Base-by-base conservation (phyloP, 305 asterid species). In the Fraxinus baroniana region DNA sequence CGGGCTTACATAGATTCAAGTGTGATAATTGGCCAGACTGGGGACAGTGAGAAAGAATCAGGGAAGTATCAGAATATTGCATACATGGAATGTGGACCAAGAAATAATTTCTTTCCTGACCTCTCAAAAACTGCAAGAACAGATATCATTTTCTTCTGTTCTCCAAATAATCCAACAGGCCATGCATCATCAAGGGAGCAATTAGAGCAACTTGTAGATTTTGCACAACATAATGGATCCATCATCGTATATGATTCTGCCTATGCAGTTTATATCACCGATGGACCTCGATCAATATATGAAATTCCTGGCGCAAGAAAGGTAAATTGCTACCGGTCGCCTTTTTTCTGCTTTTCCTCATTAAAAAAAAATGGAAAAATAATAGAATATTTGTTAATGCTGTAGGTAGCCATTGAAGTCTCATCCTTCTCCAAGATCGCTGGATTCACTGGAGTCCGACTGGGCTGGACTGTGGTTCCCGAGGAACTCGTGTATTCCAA, bases 381-480 rank as follows among this genome's bases (percentile, higher is more conserved):
- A 74, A 55, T 39, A 24, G 66, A 74, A 55, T 3, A 37, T 44
- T 17, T 76, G 2, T 76, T 26, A 26, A 80, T 75, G 32, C 22
- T 78, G 68, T 79, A 94, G 98, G 98, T 94, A 52, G 98, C 98
- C 22, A 92, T 94, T 76, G 98, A 94, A 86, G 93, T 94, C 10
- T 91, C 97, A 46, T 94, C 98, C 39, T 94, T 92, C 87, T 94
- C 98, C 82, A 94, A 94, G 91, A 84, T 90, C 24, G 98, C 92
- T 10, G 98, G 98, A 41, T 94, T 94, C 88, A 94, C 98, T 0
- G 98, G 98, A 1, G 92, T 94, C 13, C 96, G 98, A n/a, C 96
- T 93, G 0, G 98, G 98, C 68, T 94, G 98, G 97, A 94, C 96
- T 0, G 96, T 94, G 74, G 97, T 94, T 60, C 98, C 98, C 1